Conservation (phyloP, 306 rosid genomes). For the Prunus mira region DNA sequence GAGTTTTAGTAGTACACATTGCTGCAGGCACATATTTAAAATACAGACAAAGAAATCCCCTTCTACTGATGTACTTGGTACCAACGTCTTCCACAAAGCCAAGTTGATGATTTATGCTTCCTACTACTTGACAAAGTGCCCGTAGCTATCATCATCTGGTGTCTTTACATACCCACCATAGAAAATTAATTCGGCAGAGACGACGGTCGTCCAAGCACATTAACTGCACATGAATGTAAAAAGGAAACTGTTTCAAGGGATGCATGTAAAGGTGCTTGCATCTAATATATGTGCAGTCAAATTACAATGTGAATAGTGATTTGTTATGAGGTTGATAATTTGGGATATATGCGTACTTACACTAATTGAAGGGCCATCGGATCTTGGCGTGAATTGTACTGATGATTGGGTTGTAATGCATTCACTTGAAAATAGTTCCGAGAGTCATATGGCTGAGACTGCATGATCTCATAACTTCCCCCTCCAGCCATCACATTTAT, state of each 20-base stretch:
- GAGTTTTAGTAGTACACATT: background rate
- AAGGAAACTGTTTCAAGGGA: background rate
- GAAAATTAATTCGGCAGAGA: conserved; percentile 1
- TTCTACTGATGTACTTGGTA: background rate
- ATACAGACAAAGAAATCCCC: conserved; percentile 19
- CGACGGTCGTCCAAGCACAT: background rate
- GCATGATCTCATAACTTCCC: conserved; percentile 57
- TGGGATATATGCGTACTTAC: conserved; percentile 29
- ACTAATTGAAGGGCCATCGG: conserved; percentile 78
- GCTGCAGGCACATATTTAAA: background rate
- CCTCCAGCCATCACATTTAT: conserved; percentile 44
- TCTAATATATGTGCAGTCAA: background rate
- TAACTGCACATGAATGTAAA: conserved; percentile 8
- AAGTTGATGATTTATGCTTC: background rate
- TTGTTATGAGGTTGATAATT: background rate
- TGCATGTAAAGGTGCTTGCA: no score
- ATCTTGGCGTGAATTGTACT: conserved; percentile 65
- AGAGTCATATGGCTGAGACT: conserved; percentile 56
- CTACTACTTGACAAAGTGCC: background rate
- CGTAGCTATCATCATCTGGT: background rate
- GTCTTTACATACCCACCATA: conserved; percentile 9
- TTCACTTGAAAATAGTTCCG: conserved; percentile 78
- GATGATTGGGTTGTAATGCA: conserved; percentile 65
- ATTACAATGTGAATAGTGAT: background rate
- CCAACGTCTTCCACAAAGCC: conserved; percentile 4